These are phyloP conservation scores for Arachis stenosperma DNA, from an alignment of 306 rosid genomes.

Conservation along the genomic window DNA sequence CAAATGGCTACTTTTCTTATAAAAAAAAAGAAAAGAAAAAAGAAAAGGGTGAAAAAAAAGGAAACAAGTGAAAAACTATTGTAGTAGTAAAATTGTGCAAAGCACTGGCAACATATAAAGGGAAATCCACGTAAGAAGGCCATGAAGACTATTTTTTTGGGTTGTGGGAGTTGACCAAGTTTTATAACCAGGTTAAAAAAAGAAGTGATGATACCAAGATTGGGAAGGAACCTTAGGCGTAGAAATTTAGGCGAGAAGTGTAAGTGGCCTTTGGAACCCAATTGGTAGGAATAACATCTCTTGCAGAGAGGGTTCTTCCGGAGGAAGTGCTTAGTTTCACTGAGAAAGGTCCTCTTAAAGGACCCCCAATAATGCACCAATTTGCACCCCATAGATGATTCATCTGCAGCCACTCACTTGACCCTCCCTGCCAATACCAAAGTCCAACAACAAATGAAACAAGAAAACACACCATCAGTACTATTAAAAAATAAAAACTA, in stretches of 20 bases:
- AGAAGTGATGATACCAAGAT: constrained; percentile 25
- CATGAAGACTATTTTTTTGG: constrained; percentile 57
- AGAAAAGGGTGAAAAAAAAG: background rate
- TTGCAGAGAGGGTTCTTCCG: constrained; percentile 68
- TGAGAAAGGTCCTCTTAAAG: constrained; percentile 82
- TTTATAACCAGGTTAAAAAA: constrained; percentile 31
- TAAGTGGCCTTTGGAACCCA: constrained; percentile 92
- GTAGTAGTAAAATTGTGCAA: background rate
- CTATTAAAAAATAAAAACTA: background rate
- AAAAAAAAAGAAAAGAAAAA: background rate
- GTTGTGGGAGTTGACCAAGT: constrained; percentile 36
- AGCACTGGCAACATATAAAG: background rate
- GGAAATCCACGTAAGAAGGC: constrained; percentile 26
- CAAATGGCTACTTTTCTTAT: constrained; percentile 51
- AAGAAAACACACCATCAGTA: constrained; percentile 10
- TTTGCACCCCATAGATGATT: constrained; percentile 92
- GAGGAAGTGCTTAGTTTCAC: constrained; percentile 75
- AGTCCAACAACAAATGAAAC: background rate
- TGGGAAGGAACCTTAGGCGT: constrained; percentile 4
- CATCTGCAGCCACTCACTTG: constrained; percentile 82
- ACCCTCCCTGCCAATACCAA: constrained; percentile 64
- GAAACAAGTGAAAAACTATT: constrained; percentile 6
- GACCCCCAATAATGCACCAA: constrained; percentile 77
- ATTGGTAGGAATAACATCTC: constrained; percentile 73
- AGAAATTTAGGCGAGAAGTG: constrained; percentile 78